phyloP scores from a whole-genome alignment of 2,329 filamentous ascomycete genomes.

The Claviceps citrina region DNA sequence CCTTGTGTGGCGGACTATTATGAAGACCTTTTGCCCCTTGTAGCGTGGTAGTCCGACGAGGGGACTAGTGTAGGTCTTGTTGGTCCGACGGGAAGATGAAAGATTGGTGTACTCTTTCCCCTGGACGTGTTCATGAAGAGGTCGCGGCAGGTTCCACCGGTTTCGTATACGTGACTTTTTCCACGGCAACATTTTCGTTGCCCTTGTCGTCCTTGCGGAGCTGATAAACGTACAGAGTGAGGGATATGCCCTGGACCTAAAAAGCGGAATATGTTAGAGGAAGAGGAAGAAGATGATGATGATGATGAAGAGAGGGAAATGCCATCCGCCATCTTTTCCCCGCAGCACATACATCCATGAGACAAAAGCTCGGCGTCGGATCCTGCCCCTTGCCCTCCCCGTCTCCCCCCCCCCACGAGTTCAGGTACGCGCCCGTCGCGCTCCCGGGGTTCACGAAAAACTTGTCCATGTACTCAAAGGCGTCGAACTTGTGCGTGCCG shows the following conservation, averaged over 20 bases:
- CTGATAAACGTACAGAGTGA: conserved; percentile 91
- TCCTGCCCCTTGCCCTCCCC: too few relatives aligned
- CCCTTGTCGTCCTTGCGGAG: conserved; percentile 63
- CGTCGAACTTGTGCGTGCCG: conserved; percentile 53
- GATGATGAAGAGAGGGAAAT: background rate
- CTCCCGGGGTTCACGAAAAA: conserved; percentile 57
- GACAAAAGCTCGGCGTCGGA: conserved; percentile 77
- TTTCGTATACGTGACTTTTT: conserved; percentile 78
- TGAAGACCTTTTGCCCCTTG: too few relatives aligned
- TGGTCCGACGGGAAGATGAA: too few relatives aligned
- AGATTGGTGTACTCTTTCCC: background rate
- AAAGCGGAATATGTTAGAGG: background rate
- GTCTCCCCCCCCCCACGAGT: conserved; percentile 45
- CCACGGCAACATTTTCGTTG: conserved; percentile 64
- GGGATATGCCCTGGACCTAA: conserved; percentile 86
- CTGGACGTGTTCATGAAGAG: conserved; percentile 29
- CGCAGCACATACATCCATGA: conserved; percentile 78
- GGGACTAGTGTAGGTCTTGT: background rate
- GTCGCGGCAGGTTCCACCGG: conserved; percentile 43
- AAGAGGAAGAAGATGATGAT: background rate
- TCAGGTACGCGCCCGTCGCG: conserved; percentile 47
- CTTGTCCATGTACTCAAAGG: conserved; percentile 60
- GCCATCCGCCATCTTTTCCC: too few relatives aligned
- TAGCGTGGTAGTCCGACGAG: too few relatives aligned
- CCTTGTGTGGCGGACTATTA: too few relatives aligned